Base-by-base conservation (phyloP, 1,284 basidiomycete species). In the Naganishia sp. region DNA sequence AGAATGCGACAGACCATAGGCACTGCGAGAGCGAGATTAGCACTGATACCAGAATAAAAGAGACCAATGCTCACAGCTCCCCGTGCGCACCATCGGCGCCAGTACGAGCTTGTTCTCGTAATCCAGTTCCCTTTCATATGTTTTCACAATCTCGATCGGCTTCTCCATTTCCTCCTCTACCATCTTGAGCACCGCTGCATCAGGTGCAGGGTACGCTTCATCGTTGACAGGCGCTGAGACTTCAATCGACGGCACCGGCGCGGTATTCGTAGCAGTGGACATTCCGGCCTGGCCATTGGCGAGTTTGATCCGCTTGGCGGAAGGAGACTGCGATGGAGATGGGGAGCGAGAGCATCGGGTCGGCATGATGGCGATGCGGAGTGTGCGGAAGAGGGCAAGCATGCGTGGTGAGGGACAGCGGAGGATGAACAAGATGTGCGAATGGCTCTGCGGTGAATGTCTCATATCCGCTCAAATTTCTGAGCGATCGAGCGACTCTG, bases 51-150 rank as follows among this genome's bases (percentile, higher is more conserved):
- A n/a, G 21, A 45, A 11, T 35, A 3, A 5, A 21, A 21, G 18
- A 18, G 6, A 28, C 13, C 18, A 7, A 18, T 2, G 77, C 88
- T 77, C 80, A 94, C 92, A 81, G 71, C 88, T 88, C 68, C 94
- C 92, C 62, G 91, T 94, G 72, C 93, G 86, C 61, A 97, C 94
- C 94, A 97, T 97, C 6, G 94, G 94, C 11, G 94, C 94, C 25
- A 97, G 84, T 74, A 94, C 88, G 41, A 94, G 81, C 28, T 90
- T 91, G 81, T 92, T 84, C 72, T 87, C 88, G 81, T 82, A 83
- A 43, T 78, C 74, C 28, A 79, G 41, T 65, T 76, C 74, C 41
- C 71, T 66, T 4, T 71, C 69, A 56, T 80, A 79, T 13, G 55
- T 64, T 62, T 71, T 74, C 3, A 52, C 28, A 23, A 62, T 54